A percentile compares a stretch with the other conserved stretches of the same genome.
These are phyloP conservation scores for Nicotiana knightiana DNA, from an alignment of 257 asterid genomes.

Conservation along the genomic window DNA sequence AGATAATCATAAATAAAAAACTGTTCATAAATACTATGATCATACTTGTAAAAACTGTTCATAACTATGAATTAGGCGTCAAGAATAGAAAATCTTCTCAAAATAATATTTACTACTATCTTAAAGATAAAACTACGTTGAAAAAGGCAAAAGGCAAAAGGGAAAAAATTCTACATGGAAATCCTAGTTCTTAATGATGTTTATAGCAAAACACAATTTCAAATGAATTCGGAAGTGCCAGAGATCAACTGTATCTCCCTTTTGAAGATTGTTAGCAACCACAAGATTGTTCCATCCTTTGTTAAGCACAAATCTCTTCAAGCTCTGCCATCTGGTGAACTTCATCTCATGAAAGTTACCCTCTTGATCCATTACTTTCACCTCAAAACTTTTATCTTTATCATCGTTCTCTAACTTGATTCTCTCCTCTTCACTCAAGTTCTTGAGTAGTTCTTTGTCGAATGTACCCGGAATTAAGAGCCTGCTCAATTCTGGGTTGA, in stretches of 20 bases:
- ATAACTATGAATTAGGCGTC: not conserved
- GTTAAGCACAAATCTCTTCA: not conserved
- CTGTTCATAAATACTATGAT: no score
- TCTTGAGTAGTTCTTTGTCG: not conserved
- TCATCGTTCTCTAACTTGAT: not conserved
- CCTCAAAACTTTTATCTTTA: not conserved
- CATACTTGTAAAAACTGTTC: not conserved
- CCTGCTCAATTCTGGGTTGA: not conserved
- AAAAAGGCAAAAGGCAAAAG: not conserved
- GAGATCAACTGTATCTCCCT: not conserved
- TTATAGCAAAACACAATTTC: not conserved
- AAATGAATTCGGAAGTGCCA: not conserved
- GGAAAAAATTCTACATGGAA: not conserved
- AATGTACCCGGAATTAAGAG: not conserved
- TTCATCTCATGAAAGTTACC: not conserved
- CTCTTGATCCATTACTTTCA: not conserved
- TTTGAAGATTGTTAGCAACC: not conserved
- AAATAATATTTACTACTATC: not conserved
- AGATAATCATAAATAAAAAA: no score
- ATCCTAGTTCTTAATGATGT: not conserved
- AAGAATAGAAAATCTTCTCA: not conserved
- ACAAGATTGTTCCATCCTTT: conserved; percentile 3
- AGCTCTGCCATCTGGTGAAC: not conserved
- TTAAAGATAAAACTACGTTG: not conserved
- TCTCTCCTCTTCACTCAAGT: not conserved